Conservation (phyloP, 345 rosid genomes). For the Sonneratia caseolaris region DNA sequence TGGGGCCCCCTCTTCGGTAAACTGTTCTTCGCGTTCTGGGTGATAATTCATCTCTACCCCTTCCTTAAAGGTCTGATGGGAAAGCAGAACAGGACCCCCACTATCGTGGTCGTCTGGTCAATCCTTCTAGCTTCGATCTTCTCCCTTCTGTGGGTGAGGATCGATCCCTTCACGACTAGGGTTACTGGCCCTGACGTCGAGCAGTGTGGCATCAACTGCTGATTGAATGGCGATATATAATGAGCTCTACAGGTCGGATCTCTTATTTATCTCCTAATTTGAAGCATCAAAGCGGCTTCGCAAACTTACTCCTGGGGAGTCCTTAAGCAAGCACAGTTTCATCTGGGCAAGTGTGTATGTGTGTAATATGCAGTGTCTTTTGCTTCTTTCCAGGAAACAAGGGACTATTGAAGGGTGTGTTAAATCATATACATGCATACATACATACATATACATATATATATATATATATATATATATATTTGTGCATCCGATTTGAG, state of each 20-base stretch:
- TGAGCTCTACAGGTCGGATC: background rate
- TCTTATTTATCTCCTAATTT: background rate
- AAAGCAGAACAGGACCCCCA: conserved; percentile 82
- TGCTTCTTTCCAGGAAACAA: background rate
- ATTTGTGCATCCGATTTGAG: background rate
- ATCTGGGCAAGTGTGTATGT: background rate
- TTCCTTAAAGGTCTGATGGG: conserved; percentile 97
- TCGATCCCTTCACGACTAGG: conserved; percentile 75
- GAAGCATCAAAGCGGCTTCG: background rate
- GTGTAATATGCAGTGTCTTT: background rate
- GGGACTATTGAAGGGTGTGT: background rate
- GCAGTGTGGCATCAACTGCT: conserved; percentile 81
- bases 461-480: background rate
- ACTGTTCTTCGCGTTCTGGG: conserved; percentile 88
- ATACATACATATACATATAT: too few species aligned
- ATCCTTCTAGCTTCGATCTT: conserved; percentile 80
- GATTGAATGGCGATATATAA: background rate
- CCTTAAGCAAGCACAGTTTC: background rate
- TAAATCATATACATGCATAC: too few species aligned
- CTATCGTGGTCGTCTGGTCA: conserved; percentile 85
- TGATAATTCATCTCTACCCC: conserved; percentile 79
- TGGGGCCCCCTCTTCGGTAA: conserved; percentile 94
- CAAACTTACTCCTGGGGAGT: background rate
- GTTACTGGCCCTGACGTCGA: conserved; percentile 65
- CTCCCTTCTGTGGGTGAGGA: conserved; percentile 75